Evolutionary conservation across 2,329 filamentous ascomycete species (phyloP), one percentile per base, ranked within the genome.

Genomic region (Teratosphaeria epicoccoides): DNA sequence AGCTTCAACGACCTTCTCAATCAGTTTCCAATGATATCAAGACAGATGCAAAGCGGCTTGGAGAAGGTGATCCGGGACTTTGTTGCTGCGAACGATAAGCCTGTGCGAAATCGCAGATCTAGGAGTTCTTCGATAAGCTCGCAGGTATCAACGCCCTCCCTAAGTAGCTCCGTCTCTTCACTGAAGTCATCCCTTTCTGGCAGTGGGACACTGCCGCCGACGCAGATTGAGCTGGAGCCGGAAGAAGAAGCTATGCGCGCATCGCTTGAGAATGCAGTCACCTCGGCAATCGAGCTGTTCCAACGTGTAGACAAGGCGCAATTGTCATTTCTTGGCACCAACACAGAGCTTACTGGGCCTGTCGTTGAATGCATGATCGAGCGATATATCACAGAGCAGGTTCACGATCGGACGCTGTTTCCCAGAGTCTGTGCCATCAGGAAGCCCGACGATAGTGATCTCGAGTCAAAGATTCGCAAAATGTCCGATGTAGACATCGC

Each of bases 251-350:
- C 88, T 25, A 91, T 98, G 84, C 79, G 91, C 51, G 83, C 83
- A 22, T 88, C 89, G 14, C 73, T 97, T 12, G 93, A 98, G 70
- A 94, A 87, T 1, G 90, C 91, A 1, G 87, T 98, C 10, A 95
- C 88, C 9, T 81, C 87, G 9, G 93, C 90, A 0, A 97, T 98
- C 59, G 93, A 98, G 63, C 77, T 97, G 1, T 98, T 98, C 59
- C 91, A 97, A 63, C 83, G 84, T 54, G 91, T 98, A 5, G 93
- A 98, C 66, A 95, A 95, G 67, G 88, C 95, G 62, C 93, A 97
- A 63, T 74, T 98, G 24, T 96, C 91, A 2, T 77, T 95, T 29
- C 76, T 98, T 4, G 93, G 90, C 17, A 87, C 90, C 4, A 95
- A 89, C 1, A 98, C 94, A 2, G 89, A 96, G 65, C 73, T 98